These are phyloP conservation scores for Plasmodium reichenowi DNA, from an alignment of 169 alveolate species.

Conservation along the genomic window DNA sequence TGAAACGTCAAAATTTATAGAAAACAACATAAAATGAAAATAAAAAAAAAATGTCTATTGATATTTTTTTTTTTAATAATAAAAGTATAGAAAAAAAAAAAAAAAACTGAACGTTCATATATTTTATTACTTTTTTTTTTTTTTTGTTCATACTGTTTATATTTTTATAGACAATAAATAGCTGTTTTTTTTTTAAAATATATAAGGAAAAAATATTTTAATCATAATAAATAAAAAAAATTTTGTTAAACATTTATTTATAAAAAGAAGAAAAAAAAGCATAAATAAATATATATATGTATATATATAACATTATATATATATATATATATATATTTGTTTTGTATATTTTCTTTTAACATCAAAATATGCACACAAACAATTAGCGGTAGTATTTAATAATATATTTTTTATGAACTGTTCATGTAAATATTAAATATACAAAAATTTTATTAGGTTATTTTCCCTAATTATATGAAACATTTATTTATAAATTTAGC, in stretches of 20 bases:
- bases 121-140: conserved; percentile 13
- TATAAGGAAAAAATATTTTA: too few species aligned
- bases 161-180: conserved; percentile 1
- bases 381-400: conserved; percentile 18
- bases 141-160: conserved; percentile 2
- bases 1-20: not conserved
- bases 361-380: conserved; percentile 21
- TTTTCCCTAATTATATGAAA: too few species aligned
- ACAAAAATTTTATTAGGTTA: not conserved
- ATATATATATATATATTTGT: too few species aligned
- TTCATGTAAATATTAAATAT: conserved; percentile 15
- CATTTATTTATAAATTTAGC: too few species aligned
- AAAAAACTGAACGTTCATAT: conserved; percentile 33
- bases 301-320: too few species aligned
- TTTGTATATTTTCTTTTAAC: conserved; percentile 4
- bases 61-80: conserved; percentile 28
- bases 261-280: conserved; percentile 5
- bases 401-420: conserved; percentile 24
- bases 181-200: conserved; percentile 1
- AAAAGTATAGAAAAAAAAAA: conserved; percentile 20
- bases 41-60: conserved; percentile 24
- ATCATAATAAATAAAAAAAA: too few species aligned
- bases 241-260: too few species aligned
- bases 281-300: not conserved
- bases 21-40: conserved; percentile 13